Base-by-base conservation (phyloP, 495 filamentous ascomycete species). In the Penicillium taxi region DNA sequence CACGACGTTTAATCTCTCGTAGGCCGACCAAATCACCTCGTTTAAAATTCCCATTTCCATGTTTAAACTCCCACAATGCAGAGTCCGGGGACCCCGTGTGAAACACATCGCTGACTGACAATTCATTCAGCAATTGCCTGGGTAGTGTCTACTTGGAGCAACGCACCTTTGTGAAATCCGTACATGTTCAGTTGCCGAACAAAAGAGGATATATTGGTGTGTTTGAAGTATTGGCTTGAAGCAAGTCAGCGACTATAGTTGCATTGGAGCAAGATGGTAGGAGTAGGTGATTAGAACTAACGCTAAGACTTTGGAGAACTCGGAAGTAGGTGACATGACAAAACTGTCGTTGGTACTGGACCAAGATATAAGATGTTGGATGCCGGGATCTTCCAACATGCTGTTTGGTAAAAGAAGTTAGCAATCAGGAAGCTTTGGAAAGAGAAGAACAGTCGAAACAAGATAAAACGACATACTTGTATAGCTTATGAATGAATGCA, bases 161-260 rank as follows among this genome's bases (percentile, higher is more conserved):
- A 42, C 71, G 32, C 70, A 91, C 91, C 91, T 87, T 98, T 98
- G 63, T 98, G 91, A 67, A 98, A 98, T 2, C 91, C 91, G 50
- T 98, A 98, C 91, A 98, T 98, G 56, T 98, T 98, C 36, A 98
- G 69, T 63, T 98, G 91, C 32, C 91, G 78, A 23, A 98, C 91
- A 56, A 98, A 98, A 7, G 91, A 98, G 4, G 91, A 96, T 37
- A 96, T 93, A 55, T 98, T 98, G 41, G 91, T 98, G 59, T 98
- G 91, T 56, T 98, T 98, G 61, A 98, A 98, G 59, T 98, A 98
- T 78, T 94, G 78, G 39, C 80, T 82, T 52, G 30, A 25, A 23
- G 47, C 29, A 17, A 15, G 37, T 67, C 52, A 66, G 61, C 37
- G 23, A 29, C 32, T 22, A 35, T 17, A 13, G 29, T 44, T 45